A percentile compares a stretch with the other conserved stretches of the same genome.
Evolutionary conservation across 495 filamentous ascomycete species (phyloP).

Genomic region (Trypethelium eluteriae): DNA sequence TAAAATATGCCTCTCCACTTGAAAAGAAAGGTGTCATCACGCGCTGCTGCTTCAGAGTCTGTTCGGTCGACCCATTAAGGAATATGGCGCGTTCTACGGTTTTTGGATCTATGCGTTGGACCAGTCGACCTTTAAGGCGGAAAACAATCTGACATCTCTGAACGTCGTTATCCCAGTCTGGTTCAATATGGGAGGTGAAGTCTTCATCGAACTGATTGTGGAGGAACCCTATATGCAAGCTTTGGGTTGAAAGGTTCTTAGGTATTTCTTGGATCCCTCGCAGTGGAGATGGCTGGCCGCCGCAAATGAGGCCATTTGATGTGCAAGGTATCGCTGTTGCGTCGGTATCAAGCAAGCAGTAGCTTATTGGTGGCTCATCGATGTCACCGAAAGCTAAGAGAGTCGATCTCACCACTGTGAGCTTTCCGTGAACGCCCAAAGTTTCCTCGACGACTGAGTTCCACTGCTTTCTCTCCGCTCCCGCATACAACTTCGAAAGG

Average conservation of each 20-base stretch:
- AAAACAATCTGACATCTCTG: not conserved
- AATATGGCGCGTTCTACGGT: not conserved
- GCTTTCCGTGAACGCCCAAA: not conserved
- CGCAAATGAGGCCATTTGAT: not conserved
- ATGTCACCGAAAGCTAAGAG: not conserved
- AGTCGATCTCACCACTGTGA: not conserved
- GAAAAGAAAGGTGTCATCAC: too few species aligned
- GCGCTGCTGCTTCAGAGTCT: not conserved
- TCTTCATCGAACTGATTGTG: not conserved
- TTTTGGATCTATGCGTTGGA: not conserved
- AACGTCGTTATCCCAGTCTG: slow-evolving; percentile 2
- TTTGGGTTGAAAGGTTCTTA: too few species aligned
- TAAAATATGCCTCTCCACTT: too few species aligned
- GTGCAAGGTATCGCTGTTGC: not conserved
- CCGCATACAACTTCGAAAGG: not conserved
- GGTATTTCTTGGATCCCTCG: not conserved
- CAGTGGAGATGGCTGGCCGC: not conserved
- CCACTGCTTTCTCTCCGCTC: not conserved
- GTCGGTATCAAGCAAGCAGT: not conserved
- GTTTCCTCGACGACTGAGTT: not conserved
- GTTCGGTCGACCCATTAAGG: not conserved
- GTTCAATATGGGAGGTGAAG: not conserved
- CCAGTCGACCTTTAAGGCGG: not conserved
- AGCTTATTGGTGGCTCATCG: not conserved
- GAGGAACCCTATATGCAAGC: not conserved